These are phyloP conservation scores for Colletotrichum chlorophyti DNA, from an alignment of 2,329 filamentous ascomycete species.

Conservation along the genomic window DNA sequence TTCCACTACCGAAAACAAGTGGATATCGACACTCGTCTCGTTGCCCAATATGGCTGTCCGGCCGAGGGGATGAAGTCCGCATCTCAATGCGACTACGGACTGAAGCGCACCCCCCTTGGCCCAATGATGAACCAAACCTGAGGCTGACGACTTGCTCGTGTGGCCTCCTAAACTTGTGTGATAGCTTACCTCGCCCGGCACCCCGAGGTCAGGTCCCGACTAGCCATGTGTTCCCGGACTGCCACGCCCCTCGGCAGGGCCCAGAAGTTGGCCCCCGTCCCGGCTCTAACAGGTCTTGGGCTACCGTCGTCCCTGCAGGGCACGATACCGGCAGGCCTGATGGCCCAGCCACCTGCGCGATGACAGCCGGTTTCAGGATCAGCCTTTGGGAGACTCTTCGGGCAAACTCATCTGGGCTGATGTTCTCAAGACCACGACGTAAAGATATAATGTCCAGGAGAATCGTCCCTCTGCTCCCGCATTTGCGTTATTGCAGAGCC, in stretches of 20 bases:
- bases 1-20: constrained; percentile 7
- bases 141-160: background rate
- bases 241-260: constrained; percentile 12
- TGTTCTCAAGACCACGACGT: background rate
- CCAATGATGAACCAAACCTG: background rate
- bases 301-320: background rate
- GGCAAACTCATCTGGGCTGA: background rate
- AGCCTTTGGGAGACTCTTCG: background rate
- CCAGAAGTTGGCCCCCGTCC: constrained; percentile 7
- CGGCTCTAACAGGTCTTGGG: constrained; percentile 2
- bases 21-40: background rate
- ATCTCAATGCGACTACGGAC: background rate
- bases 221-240: constrained; percentile 12
- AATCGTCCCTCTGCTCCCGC: background rate
- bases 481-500: too few species aligned
- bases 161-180: background rate
- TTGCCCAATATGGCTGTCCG: constrained; percentile 18
- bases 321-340: constrained; percentile 3
- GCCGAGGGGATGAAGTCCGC: background rate
- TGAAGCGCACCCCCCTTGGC: background rate
- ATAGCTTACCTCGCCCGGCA: background rate
- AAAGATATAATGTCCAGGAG: constrained; percentile 10
- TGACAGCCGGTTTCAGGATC: constrained; percentile 17
- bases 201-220: background rate
- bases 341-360: constrained; percentile 21